phyloP scores from a whole-genome alignment of 2,329 filamentous ascomycete genomes.

The Paracorniculantispora psalliotae region DNA sequence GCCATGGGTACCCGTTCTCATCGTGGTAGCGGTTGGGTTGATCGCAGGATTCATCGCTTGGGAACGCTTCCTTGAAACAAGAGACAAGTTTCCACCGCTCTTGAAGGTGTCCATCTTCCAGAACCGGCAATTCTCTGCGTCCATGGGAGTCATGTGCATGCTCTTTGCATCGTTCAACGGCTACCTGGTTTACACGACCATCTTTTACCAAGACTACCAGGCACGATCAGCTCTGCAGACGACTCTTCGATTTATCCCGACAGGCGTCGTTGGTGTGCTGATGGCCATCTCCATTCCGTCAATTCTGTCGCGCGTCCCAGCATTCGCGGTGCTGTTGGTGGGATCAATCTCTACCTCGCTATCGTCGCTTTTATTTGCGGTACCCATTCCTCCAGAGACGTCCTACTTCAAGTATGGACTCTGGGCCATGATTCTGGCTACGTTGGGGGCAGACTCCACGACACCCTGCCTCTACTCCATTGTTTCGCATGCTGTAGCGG shows the following conservation, averaged over 20 bases:
- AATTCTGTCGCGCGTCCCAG: conserved; percentile 45
- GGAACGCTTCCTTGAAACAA: conserved; percentile 35
- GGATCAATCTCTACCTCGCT: conserved; percentile 49
- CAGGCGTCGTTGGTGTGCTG: conserved; percentile 48
- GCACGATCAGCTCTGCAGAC: conserved; percentile 52
- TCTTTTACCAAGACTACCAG: conserved; percentile 60
- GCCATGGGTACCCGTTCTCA: conserved; percentile 50
- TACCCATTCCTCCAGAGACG: conserved; percentile 49
- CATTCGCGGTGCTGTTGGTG: conserved; percentile 47
- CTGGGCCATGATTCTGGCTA: conserved; percentile 51
- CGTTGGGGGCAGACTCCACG: background rate
- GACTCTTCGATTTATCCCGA: conserved; percentile 57
- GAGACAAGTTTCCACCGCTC: conserved; percentile 14
- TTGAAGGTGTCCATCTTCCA: conserved; percentile 57
- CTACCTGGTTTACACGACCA: conserved; percentile 58
- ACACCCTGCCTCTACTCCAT: background rate
- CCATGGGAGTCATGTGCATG: conserved; percentile 55
- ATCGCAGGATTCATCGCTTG: conserved; percentile 48
- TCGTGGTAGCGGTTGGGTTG: conserved; percentile 48
- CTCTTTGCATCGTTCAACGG: conserved; percentile 61
- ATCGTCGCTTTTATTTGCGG: conserved; percentile 51
- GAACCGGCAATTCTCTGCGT: conserved; percentile 48
- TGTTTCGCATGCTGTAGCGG: background rate
- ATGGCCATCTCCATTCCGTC: conserved; percentile 46
- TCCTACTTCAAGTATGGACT: conserved; percentile 59